Conservation (phyloP, 1,284 basidiomycete genomes). For the Fistulinella cinereoalba region DNA sequence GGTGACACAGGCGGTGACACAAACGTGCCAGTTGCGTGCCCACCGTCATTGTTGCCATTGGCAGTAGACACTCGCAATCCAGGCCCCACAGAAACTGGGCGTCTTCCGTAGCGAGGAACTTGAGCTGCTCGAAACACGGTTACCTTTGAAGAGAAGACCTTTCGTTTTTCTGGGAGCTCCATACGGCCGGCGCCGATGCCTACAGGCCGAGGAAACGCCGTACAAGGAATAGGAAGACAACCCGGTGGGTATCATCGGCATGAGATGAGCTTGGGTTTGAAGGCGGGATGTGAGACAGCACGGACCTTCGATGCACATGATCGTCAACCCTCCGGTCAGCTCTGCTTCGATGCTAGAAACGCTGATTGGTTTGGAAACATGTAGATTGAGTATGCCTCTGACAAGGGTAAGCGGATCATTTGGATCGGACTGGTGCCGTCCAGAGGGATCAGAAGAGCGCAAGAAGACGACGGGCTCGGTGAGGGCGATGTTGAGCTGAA, state of each 20-base stretch:
- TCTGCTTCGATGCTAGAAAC: slow-evolving; percentile 85
- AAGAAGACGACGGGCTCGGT: slow-evolving; percentile 86
- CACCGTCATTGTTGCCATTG: slow-evolving; percentile 36
- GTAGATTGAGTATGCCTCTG: slow-evolving; percentile 80
- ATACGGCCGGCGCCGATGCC: slow-evolving; percentile 77
- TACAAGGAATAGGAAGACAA: neutral
- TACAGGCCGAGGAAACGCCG: slow-evolving; percentile 31
- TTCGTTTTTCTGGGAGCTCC: slow-evolving; percentile 78
- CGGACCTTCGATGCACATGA: slow-evolving; percentile 83
- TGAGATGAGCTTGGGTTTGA: neutral
- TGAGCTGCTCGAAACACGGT: slow-evolving; percentile 71
- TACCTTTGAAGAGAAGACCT: slow-evolving; percentile 70
- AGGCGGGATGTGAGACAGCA: neutral
- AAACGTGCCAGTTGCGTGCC: neutral
- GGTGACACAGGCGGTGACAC: neutral
- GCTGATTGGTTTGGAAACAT: slow-evolving; percentile 78
- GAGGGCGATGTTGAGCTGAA: slow-evolving; percentile 61
- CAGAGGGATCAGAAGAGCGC: slow-evolving; percentile 43
- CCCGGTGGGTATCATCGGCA: neutral
- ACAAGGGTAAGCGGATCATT: slow-evolving; percentile 68
- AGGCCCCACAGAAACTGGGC: slow-evolving; percentile 80
- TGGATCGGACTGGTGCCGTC: slow-evolving; percentile 19
- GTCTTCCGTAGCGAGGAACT: slow-evolving; percentile 29
- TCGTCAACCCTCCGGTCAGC: slow-evolving; percentile 64
- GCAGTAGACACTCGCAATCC: slow-evolving; percentile 55